Evolutionary conservation across 2,329 filamentous ascomycete species (phyloP), one percentile per base, ranked within the genome.

Genomic region (Delphinella strobiligena): DNA sequence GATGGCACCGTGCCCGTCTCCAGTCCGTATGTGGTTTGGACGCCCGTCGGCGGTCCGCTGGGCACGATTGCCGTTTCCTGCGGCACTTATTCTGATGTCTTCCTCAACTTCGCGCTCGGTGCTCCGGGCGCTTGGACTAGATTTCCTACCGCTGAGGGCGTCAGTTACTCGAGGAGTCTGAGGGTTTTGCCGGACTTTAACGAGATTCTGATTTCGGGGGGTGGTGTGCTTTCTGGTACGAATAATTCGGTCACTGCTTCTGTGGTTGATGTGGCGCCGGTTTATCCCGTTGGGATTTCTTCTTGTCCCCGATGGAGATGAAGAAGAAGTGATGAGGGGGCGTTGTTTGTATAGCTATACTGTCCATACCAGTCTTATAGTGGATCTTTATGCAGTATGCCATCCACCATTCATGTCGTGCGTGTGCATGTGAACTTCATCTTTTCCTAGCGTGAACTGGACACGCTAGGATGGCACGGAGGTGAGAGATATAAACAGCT

Each of bases 11-110:
- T 62, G 5, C 63, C 70, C 0, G 60, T 50, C 1, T 61, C 64
- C 4, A 66, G 62, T 1, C 71, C 71, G 1, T 73, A 74, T 45
- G 62, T 68, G 1, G 65, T 70, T 2, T 74, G 69, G 69, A 69
- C 61, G 4, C 55, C 64, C 0, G 61, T 61, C 3, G 69, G 69
- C 10, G 62, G 61, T 15, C 37, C 43, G 3, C 58, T 65, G 38
- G 71, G 70, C 1, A 73, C 67, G 1, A 62, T 74, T 37, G 64
- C 71, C 9, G 67, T 68, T 8, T 61, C 54, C 24, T 60, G 55
- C 11, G 61, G 63, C 8, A 62, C 55, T 4, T 47, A 56, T 14
- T 47, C 54, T 5, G 56, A 66, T 19, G 52, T 72, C 5, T 73
- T 65, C 47, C 51, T 71, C 30, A 72, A 72, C 48, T 58, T 59